phyloP scores from a whole-genome alignment of 495 filamentous ascomycete genomes.

The Symbiotaphrina buchneri region DNA sequence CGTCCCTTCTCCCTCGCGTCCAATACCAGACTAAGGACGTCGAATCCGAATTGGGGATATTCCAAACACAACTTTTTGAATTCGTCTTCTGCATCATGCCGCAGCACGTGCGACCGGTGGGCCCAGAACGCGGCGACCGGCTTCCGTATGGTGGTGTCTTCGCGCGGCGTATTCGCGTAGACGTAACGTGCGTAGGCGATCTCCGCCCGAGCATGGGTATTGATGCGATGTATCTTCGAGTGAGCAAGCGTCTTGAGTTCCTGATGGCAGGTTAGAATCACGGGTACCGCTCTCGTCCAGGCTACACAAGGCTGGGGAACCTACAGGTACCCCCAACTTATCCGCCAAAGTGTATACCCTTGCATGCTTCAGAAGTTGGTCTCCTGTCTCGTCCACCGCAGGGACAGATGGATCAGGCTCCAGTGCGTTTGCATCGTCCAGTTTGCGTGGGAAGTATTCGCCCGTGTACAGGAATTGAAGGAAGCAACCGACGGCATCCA shows the following conservation, averaged over 20 bases:
- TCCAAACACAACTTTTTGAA: slow-evolving; percentile 69
- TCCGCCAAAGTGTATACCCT: slow-evolving; percentile 75
- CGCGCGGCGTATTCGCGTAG: slow-evolving; percentile 47
- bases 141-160: slow-evolving; percentile 51
- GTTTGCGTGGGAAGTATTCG: slow-evolving; percentile 62
- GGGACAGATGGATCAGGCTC: slow-evolving; percentile 34
- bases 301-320: background rate
- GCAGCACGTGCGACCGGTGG: slow-evolving; percentile 49
- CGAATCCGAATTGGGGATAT: slow-evolving; percentile 75
- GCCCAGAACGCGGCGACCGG: slow-evolving; percentile 90
- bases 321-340: slow-evolving; percentile 39
- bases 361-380: slow-evolving; percentile 66
- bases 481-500: slow-evolving; percentile 69
- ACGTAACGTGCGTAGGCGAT: slow-evolving; percentile 79
- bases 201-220: slow-evolving; percentile 67
- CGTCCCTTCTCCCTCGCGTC: slow-evolving; percentile 39
- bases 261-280: slow-evolving; percentile 2
- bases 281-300: no score
- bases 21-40: slow-evolving; percentile 53
- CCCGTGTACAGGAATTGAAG: slow-evolving; percentile 83
- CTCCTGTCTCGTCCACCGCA: slow-evolving; percentile 42
- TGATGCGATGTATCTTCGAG: slow-evolving; percentile 74
- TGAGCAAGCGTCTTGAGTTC: slow-evolving; percentile 58
- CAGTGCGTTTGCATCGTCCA: slow-evolving; percentile 24
- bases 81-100: slow-evolving; percentile 62